Evolutionary conservation across 371 early-diverging fungal species (phyloP).

Genomic region (Lichtheimia corymbifera): DNA sequence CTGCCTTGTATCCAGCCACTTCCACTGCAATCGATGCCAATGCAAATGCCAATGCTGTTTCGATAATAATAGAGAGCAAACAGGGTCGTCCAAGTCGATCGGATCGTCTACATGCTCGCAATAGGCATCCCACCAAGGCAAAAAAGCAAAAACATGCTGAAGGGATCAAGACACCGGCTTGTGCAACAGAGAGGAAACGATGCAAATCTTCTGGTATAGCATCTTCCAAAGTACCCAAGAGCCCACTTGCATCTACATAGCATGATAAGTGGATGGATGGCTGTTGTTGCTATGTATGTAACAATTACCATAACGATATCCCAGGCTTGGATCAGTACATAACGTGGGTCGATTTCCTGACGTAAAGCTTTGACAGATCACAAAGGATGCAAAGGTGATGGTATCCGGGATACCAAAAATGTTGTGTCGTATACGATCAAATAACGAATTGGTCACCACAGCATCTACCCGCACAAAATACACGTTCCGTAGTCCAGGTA

Average conservation of each 20-base stretch:
- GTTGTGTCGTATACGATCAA: slow-evolving; percentile 11
- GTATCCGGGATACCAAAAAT: slow-evolving; percentile 15
- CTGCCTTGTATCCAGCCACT: slow-evolving; percentile 11
- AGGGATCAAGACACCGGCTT: slow-evolving; percentile 18
- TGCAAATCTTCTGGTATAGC: slow-evolving; percentile 16
- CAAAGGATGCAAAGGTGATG: slow-evolving; percentile 17
- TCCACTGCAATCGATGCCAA: slow-evolving; percentile 13
- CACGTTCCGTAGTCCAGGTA: slow-evolving; percentile 12
- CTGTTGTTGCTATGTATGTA: not conserved
- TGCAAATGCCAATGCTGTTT: slow-evolving; percentile 8
- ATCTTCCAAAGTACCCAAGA: slow-evolving; percentile 8
- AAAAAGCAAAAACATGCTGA: slow-evolving; percentile 13
- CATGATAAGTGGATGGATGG: no score
- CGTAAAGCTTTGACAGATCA: slow-evolving; percentile 11
- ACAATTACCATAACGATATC: slow-evolving; percentile 22
- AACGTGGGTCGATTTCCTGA: not conserved
- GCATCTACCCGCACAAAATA: slow-evolving; percentile 20
- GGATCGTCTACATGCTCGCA: not conserved
- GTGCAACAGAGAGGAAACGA: slow-evolving; percentile 11
- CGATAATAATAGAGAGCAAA: not conserved
- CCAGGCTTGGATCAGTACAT: slow-evolving; percentile 14
- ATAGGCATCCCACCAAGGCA: not conserved
- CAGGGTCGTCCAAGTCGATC: slow-evolving; percentile 2
- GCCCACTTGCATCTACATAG: slow-evolving; percentile 10
- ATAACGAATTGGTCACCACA: not conserved